Percentiles rank a stretch among this genome's conserved stretches.
Evolutionary conservation across 2,329 filamentous ascomycete species (phyloP).

Genomic region (Eutypa lata): DNA sequence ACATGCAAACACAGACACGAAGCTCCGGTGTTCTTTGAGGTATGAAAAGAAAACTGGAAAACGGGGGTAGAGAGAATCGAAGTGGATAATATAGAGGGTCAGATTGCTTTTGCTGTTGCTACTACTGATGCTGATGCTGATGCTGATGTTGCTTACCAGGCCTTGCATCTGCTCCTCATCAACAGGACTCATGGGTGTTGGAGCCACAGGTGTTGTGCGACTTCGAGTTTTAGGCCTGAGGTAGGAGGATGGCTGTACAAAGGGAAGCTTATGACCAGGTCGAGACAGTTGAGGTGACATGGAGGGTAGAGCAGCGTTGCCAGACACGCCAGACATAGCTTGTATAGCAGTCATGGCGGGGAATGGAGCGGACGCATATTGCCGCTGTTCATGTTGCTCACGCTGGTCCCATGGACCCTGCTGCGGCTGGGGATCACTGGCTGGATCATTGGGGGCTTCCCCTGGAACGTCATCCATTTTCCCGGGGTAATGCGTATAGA

Average conservation of each 20-base stretch:
- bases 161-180: constrained; percentile 77
- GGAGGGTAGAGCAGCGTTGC: constrained; percentile 8
- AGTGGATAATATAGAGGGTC: not conserved
- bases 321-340: not conserved
- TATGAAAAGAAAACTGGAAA: not conserved
- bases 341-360: constrained; percentile 13
- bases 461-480: constrained; percentile 23
- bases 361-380: constrained; percentile 1
- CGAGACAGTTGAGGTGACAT: constrained; percentile 22
- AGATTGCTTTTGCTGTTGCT: not conserved
- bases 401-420: not conserved
- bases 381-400: not conserved
- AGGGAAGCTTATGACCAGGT: constrained; percentile 49
- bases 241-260: constrained; percentile 60
- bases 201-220: constrained; percentile 39
- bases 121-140: constrained; percentile 5
- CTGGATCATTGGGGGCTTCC: constrained; percentile 15
- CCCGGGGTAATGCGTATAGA: not conserved
- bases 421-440: constrained; percentile 20
- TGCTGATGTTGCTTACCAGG: constrained; percentile 55
- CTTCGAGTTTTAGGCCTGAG: constrained; percentile 41
- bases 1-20: too few relatives aligned
- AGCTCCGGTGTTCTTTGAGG: not conserved
- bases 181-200: constrained; percentile 53
- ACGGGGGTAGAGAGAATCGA: not conserved